phyloP scores from a whole-genome alignment of 1,284 basidiomycete genomes.

The Ceratobasidium theobromae region DNA sequence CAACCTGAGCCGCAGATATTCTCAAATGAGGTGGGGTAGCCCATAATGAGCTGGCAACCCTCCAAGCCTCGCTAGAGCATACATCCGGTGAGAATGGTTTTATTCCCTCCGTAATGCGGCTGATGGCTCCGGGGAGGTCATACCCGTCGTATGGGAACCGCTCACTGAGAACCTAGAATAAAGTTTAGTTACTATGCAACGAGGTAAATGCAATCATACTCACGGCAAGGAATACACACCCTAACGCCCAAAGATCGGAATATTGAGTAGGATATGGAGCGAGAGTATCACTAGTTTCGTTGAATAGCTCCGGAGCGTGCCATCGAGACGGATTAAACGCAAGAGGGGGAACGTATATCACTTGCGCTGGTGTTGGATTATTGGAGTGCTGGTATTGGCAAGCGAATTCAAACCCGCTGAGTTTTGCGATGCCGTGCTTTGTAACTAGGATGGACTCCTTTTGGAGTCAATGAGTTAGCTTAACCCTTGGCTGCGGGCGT shows the following conservation, averaged over 20 bases:
- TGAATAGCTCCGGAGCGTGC: conserved; percentile 18
- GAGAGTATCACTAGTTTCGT: neutral
- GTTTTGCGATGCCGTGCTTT: neutral
- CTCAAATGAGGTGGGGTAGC: neutral
- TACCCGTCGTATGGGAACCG: neutral
- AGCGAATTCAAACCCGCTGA: conserved; percentile 16
- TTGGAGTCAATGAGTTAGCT: too few species aligned
- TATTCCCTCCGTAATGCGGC: neutral
- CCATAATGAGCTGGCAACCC: neutral
- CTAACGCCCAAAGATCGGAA: conserved; percentile 9
- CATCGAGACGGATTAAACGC: neutral
- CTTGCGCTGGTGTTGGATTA: neutral
- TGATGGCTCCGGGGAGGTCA: neutral
- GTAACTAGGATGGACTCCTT: neutral
- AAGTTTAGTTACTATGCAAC: too few species aligned
- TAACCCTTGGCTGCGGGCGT: too few species aligned
- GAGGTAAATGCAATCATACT: neutral
- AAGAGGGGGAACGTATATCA: neutral
- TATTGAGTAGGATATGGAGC: conserved; percentile 11
- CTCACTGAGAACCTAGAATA: neutral
- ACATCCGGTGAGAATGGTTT: neutral
- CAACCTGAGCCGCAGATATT: neutral
- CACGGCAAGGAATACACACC: conserved; percentile 9
- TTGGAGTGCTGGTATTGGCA: conserved; percentile 16
- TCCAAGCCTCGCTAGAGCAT: neutral